phyloP scores from a whole-genome alignment of 192 early-diverging fungal species.

The Rhizoclosmatium sp. region DNA sequence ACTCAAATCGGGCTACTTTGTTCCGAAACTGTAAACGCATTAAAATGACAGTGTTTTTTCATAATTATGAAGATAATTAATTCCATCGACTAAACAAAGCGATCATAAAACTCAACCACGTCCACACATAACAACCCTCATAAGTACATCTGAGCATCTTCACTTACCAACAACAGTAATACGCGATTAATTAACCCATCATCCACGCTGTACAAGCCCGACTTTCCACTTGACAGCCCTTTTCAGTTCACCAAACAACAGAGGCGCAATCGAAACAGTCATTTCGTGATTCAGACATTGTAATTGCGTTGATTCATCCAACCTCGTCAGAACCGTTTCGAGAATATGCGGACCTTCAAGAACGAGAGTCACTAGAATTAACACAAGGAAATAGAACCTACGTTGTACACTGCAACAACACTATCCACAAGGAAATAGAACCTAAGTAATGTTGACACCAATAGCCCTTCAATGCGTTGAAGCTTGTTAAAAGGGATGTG shows the following conservation, averaged over 20 bases:
- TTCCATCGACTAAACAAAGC: no score
- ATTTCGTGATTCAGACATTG: constrained; percentile 5
- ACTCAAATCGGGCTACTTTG: no score
- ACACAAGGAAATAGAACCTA: neutral
- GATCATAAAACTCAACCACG: no score
- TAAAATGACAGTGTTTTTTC: no score
- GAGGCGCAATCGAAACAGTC: neutral
- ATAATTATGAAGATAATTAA: no score
- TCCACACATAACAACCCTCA: no score
- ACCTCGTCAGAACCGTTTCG: neutral
- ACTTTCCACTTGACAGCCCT: neutral
- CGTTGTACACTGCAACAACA: constrained; percentile 2
- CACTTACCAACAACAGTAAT: no score
- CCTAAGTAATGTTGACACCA: neutral
- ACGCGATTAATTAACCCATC: no score
- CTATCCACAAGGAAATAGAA: constrained; percentile 13
- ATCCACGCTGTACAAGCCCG: neutral
- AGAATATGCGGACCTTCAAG: neutral
- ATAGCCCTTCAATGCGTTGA: neutral
- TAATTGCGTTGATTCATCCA: neutral
- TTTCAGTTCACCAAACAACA: neutral
- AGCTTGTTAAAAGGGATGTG: no score
- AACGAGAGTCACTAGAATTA: neutral
- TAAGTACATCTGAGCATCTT: no score
- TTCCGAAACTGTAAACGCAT: no score